phyloP scores from a whole-genome alignment of 495 filamentous ascomycete species.

The Glonium stellatum region DNA sequence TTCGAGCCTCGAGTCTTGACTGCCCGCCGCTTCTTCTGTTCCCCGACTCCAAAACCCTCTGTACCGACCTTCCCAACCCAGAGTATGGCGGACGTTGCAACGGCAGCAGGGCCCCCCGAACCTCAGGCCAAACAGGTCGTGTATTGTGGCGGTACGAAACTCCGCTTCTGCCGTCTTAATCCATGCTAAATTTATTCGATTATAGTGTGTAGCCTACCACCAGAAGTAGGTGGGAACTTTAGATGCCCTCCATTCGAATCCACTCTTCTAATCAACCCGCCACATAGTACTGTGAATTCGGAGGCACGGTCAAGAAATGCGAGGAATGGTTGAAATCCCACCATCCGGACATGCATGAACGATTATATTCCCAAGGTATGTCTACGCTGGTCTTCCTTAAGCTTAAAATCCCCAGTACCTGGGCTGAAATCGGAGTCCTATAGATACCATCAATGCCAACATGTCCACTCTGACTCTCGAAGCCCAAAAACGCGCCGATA shows the following conservation, averaged over 20 bases:
- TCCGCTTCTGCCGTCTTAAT: conserved; percentile 6
- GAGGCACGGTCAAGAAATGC: conserved; percentile 95
- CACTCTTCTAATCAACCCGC: neutral
- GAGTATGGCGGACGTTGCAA: conserved; percentile 15
- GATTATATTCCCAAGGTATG: conserved; percentile 77
- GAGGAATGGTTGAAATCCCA: conserved; percentile 84
- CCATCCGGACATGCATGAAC: conserved; percentile 63
- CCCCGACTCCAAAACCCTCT: too few species aligned
- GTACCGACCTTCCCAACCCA: neutral
- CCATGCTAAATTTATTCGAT: conserved; percentile 13
- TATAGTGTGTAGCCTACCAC: conserved; percentile 83
- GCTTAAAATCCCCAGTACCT: neutral
- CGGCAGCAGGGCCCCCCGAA: neutral
- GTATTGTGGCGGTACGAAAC: conserved; percentile 70
- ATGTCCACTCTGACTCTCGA: conserved; percentile 78
- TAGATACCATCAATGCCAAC: conserved; percentile 76
- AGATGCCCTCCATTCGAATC: neutral
- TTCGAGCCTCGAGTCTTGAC: neutral
- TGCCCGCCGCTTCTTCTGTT: too few species aligned
- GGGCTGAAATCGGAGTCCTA: conserved; percentile 2
- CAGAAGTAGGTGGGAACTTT: conserved; percentile 62
- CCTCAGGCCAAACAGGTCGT: conserved; percentile 45
- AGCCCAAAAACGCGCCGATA: conserved; percentile 84
- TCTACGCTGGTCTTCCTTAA: neutral
- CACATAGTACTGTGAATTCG: conserved; percentile 92